Percentiles rank a stretch among this genome's conserved stretches.
Evolutionary conservation across 2,329 filamentous ascomycete species (phyloP).

Genomic region (Aureobasidium sp.): DNA sequence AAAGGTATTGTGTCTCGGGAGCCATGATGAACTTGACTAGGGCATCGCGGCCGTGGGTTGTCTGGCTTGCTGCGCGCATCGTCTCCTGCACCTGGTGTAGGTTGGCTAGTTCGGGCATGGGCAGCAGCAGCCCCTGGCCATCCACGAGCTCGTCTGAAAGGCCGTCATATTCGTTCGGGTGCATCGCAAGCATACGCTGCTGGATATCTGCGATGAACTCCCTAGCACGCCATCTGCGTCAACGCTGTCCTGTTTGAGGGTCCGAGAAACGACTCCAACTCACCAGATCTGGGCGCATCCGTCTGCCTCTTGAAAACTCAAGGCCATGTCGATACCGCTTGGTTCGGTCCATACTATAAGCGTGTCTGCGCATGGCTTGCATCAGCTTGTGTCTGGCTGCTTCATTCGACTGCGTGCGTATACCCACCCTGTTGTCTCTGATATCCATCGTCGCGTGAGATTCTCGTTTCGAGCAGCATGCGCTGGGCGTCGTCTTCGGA

Average conservation of each 20-base stretch:
- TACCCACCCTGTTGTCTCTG: constrained; percentile 98
- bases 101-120: constrained; percentile 71
- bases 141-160: constrained; percentile 86
- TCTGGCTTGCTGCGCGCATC: constrained; percentile 71
- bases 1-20: constrained; percentile 67
- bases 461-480: constrained; percentile 78
- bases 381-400: constrained; percentile 5
- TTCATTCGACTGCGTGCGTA: constrained; percentile 23
- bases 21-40: constrained; percentile 79
- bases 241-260: not conserved
- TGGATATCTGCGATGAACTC: constrained; percentile 87
- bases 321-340: constrained; percentile 88
- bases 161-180: constrained; percentile 67
- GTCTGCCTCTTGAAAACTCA: constrained; percentile 96
- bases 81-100: constrained; percentile 76
- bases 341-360: constrained; percentile 97
- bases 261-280: constrained; percentile 17
- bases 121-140: constrained; percentile 62
- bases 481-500: constrained; percentile 86
- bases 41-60: constrained; percentile 71
- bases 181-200: constrained; percentile 59
- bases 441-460: constrained; percentile 90
- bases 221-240: constrained; percentile 45
- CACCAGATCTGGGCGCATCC: constrained; percentile 91
- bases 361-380: constrained; percentile 53